These are phyloP conservation scores for Dipteronia dyeriana DNA, from an alignment of 345 rosid species.

Conservation along the genomic window DNA sequence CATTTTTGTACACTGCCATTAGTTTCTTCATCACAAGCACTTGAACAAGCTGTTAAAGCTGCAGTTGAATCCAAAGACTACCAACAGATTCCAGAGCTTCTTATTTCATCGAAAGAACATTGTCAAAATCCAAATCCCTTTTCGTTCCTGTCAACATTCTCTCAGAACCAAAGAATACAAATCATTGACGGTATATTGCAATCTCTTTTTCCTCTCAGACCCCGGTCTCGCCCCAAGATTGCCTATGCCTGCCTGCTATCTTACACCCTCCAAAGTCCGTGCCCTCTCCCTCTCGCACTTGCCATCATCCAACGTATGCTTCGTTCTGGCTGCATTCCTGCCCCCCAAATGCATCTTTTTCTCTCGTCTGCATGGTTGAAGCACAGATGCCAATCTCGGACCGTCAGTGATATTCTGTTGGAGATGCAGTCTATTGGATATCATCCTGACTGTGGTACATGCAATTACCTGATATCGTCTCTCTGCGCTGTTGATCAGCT, in stretches of 20 bases:
- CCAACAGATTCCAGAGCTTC: constrained; percentile 59
- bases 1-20: constrained; percentile 25
- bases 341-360: constrained; percentile 54
- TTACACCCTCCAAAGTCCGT: constrained; percentile 57
- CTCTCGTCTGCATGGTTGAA: constrained; percentile 71
- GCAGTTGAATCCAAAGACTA: constrained; percentile 62
- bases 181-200: constrained; percentile 67
- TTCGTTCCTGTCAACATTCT: constrained; percentile 59
- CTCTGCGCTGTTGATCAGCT: constrained; percentile 70
- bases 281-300: constrained; percentile 65
- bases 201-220: constrained; percentile 56
- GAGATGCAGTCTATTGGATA: constrained; percentile 73
- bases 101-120: constrained; percentile 39
- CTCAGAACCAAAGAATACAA: constrained; percentile 40
- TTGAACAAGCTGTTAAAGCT: constrained; percentile 51
- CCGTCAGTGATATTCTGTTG: constrained; percentile 43
- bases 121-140: constrained; percentile 53
- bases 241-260: constrained; percentile 67
- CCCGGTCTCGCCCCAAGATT: constrained; percentile 47
- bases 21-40: constrained; percentile 41
- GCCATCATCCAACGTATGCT: constrained; percentile 70
- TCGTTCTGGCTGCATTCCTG: constrained; percentile 73
- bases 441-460: constrained; percentile 60
- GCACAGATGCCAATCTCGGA: constrained; percentile 30
- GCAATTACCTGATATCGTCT: constrained; percentile 66